A percentile compares a stretch with the other conserved stretches of the same genome.
Conservation (phyloP, 2,329 filamentous ascomycete genomes). For the Colletotrichum kahawae region DNA sequence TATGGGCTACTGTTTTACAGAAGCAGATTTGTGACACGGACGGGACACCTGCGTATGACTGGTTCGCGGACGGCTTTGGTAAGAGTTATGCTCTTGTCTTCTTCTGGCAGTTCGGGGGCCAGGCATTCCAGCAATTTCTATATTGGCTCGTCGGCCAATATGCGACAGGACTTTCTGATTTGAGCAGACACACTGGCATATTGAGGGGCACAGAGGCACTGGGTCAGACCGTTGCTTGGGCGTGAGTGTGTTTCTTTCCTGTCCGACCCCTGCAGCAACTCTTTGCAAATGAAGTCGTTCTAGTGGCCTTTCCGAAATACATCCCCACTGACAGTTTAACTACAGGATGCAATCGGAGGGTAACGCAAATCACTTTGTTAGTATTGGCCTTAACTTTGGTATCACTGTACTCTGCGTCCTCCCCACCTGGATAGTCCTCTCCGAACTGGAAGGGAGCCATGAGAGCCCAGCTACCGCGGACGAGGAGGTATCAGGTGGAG, state of each 20-base stretch:
- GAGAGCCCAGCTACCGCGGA: not conserved
- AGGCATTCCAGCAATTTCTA: conserved; percentile 4
- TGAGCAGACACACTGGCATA: conserved; percentile 1
- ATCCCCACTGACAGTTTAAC: not conserved
- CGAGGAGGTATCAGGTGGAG: not conserved
- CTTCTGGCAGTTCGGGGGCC: conserved; percentile 7
- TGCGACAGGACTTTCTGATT: not conserved
- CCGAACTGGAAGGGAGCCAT: not conserved
- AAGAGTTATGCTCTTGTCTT: conserved; percentile 3
- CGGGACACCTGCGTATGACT: not conserved
- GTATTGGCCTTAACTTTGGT: not conserved
- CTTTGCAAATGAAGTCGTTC: not conserved
- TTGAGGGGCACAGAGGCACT: conserved; percentile 1
- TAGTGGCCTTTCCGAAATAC: not conserved
- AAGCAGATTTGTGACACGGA: not conserved
- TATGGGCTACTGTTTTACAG: not conserved
- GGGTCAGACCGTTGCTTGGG: conserved; percentile 1
- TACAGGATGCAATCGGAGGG: conserved; percentile 5
- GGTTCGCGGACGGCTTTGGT: not conserved
- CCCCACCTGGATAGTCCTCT: not conserved
- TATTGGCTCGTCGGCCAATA: conserved; percentile 10
- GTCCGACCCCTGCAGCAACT: not conserved
- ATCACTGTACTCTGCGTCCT: not conserved
- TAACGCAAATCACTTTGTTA: conserved; percentile 10
- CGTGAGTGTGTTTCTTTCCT: not conserved